Conservation (phyloP, 164 flowering plant species). For the Warburgia ugandensis region DNA sequence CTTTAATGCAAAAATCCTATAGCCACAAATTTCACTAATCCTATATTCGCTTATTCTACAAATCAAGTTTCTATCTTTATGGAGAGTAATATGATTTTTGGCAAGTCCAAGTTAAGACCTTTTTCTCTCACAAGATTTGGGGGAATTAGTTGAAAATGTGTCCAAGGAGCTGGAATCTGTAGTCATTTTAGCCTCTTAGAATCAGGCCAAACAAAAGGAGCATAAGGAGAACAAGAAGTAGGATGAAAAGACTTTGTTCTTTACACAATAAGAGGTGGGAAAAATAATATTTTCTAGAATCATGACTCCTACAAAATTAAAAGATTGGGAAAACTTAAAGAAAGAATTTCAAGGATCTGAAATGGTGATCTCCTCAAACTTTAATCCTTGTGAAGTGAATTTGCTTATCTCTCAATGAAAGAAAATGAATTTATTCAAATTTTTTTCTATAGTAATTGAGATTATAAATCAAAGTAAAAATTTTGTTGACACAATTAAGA, state of each 20-base stretch:
- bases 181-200: too few species aligned
- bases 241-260: conserved; percentile 7
- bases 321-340: conserved; percentile 9
- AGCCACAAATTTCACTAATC: too few species aligned
- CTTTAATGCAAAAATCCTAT: too few species aligned
- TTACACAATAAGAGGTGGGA: conserved; percentile 13
- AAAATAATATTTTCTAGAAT: conserved; percentile 11
- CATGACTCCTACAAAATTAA: neutral
- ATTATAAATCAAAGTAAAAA: conserved; percentile 14
- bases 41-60: too few species aligned
- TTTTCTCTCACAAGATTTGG: conserved; percentile 9
- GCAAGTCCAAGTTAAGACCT: conserved; percentile 7
- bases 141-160: conserved; percentile 7
- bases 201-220: conserved; percentile 1
- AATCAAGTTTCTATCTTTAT: conserved; percentile 6
- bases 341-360: conserved; percentile 6
- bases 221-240: conserved; percentile 8
- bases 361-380: conserved; percentile 14
- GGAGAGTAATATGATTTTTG: conserved; percentile 13
- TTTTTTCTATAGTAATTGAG: conserved; percentile 6
- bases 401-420: conserved; percentile 12
- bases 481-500: conserved; percentile 8
- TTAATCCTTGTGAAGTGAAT: conserved; percentile 13
- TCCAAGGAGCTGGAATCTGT: neutral
- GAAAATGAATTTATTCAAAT: conserved; percentile 8